Evolutionary conservation across 495 filamentous ascomycete species (phyloP).

Genomic region (Bombardia bombarda): DNA sequence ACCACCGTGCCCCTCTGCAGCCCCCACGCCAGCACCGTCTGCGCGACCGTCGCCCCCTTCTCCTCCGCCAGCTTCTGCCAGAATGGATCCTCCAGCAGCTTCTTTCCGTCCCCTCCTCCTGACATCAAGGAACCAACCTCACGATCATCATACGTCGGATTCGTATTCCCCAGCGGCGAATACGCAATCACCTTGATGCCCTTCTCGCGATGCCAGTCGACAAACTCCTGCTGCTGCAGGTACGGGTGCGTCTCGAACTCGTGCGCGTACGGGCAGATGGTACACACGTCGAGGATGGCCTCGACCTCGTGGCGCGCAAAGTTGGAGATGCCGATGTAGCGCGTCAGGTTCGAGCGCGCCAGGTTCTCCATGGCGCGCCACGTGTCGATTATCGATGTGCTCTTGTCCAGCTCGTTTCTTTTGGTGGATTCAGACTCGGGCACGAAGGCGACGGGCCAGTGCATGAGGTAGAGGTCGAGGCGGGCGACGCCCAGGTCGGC

Average conservation of each 20-base stretch:
- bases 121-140: too few relatives aligned
- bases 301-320: constrained; percentile 55
- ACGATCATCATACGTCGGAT: background rate
- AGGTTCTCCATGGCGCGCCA: constrained; percentile 60
- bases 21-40: constrained; percentile 49
- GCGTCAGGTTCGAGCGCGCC: constrained; percentile 36
- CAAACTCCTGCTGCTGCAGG: constrained; percentile 52
- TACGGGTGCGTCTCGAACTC: constrained; percentile 50
- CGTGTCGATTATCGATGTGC: constrained; percentile 31
- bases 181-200: constrained; percentile 59
- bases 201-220: constrained; percentile 44
- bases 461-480: constrained; percentile 64
- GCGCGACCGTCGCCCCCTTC: background rate
- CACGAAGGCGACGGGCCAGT: constrained; percentile 52
- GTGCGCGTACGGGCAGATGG: constrained; percentile 56
- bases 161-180: constrained; percentile 59
- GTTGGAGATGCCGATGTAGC: constrained; percentile 64
- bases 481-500: constrained; percentile 55
- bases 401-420: background rate
- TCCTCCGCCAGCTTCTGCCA: constrained; percentile 50
- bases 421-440: background rate
- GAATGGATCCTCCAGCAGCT: background rate
- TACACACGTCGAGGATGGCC: constrained; percentile 43
- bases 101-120: too few relatives aligned
- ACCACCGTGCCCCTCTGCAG: constrained; percentile 55